Percentiles rank a stretch among this genome's conserved stretches.
These are phyloP conservation scores for Volvox reticuliferus DNA, from an alignment of 139 green algal species.

Conservation along the genomic window DNA sequence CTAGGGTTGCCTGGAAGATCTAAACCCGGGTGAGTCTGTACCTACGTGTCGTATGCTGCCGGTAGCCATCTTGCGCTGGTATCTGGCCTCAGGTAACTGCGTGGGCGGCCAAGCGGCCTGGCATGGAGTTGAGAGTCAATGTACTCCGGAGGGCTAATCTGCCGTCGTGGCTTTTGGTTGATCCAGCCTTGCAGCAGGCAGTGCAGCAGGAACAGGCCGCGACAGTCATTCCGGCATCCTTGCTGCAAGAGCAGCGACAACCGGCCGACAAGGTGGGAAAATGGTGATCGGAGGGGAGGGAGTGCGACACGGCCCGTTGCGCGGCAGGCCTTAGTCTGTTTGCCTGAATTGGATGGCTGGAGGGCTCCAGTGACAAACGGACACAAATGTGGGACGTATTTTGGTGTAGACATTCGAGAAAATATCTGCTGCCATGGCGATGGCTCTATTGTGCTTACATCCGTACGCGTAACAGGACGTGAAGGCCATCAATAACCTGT, in stretches of 20 bases:
- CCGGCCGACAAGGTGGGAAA: neutral
- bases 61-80: neutral
- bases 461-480: neutral
- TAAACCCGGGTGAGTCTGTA: too few relatives aligned
- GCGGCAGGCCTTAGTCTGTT: too few relatives aligned
- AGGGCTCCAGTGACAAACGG: neutral
- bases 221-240: neutral
- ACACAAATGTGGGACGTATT: neutral
- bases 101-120: slow-evolving; percentile 27
- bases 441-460: too few relatives aligned
- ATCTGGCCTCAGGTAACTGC: slow-evolving; percentile 38
- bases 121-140: slow-evolving; percentile 53
- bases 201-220: neutral
- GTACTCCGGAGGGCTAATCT: slow-evolving; percentile 23
- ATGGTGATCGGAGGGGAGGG: neutral
- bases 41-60: too few relatives aligned
- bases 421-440: neutral
- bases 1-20: too few relatives aligned
- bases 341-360: too few relatives aligned
- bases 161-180: slow-evolving; percentile 37
- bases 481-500: too few relatives aligned
- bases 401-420: neutral
- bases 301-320: neutral
- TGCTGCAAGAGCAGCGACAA: slow-evolving; percentile 33
- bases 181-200: neutral